Percentiles rank a stretch among this genome's conserved stretches.
Evolutionary conservation across 306 rosid species (phyloP).

Genomic region (Ochetophila trinervis): DNA sequence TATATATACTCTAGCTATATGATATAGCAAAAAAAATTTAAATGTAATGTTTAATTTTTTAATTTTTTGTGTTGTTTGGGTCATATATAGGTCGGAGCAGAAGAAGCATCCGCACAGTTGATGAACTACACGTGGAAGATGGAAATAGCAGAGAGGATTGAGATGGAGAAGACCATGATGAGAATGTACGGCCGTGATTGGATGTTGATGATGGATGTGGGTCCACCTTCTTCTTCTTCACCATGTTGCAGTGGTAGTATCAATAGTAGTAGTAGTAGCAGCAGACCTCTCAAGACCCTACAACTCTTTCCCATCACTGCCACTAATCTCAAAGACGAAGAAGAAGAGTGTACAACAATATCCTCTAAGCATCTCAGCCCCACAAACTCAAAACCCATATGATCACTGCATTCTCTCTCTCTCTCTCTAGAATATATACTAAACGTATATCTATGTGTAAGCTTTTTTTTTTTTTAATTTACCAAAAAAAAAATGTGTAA

Average conservation of each 20-base stretch:
- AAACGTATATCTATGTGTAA: no score
- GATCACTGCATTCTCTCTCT: background rate
- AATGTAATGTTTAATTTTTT: no score
- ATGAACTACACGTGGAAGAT: conserved; percentile 35
- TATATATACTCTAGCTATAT: no score
- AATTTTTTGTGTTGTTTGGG: no score
- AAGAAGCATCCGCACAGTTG: conserved; percentile 33
- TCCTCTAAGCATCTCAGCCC: background rate
- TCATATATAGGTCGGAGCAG: conserved; percentile 39
- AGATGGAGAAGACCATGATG: conserved; percentile 38
- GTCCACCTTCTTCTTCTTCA: conserved; percentile 27
- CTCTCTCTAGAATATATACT: conserved; percentile 6
- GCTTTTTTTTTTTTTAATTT: conserved; percentile 21
- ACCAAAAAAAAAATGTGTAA: no score
- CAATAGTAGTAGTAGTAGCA: conserved; percentile 16
- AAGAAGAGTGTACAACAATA: conserved; percentile 34
- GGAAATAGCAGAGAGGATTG: conserved; percentile 15
- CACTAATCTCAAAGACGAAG: conserved; percentile 55
- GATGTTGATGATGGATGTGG: conserved; percentile 38
- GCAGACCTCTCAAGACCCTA: conserved; percentile 66
- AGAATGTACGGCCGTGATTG: conserved; percentile 42
- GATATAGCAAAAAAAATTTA: no score
- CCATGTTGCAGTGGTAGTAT: conserved; percentile 14
- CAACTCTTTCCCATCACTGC: conserved; percentile 77
- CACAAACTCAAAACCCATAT: background rate